Conservation (phyloP, 306 rosid genomes). For the Dryas alaskensis region DNA sequence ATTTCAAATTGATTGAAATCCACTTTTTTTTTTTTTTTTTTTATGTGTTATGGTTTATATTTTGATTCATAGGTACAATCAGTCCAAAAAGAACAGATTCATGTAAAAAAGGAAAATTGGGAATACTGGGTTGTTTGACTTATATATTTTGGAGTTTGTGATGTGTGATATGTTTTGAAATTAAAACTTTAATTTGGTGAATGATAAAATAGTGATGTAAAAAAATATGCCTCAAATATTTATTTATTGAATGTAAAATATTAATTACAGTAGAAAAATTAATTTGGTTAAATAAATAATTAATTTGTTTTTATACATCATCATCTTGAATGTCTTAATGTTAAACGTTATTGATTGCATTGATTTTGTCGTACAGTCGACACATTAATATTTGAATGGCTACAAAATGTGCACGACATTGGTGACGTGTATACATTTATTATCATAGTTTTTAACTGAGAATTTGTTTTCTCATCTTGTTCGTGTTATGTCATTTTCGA, state of each 20-base stretch:
- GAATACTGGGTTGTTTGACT: neutral
- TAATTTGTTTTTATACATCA: too few relatives aligned
- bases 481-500: neutral
- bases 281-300: too few relatives aligned
- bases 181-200: neutral
- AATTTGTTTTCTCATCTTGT: neutral
- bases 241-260: too few relatives aligned
- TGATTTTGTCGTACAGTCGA: too few relatives aligned
- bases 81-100: too few relatives aligned
- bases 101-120: neutral
- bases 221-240: too few relatives aligned
- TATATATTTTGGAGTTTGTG: neutral
- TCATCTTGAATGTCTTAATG: too few relatives aligned
- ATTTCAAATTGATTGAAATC: neutral
- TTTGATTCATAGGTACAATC: too few relatives aligned
- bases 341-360: too few relatives aligned
- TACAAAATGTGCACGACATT: neutral
- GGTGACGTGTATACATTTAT: neutral
- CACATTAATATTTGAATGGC: neutral
- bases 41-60: too few relatives aligned
- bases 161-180: neutral
- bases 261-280: too few relatives aligned
- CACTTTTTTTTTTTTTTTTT: neutral
- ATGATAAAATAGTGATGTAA: neutral
- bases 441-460: neutral